Evolutionary conservation across 345 rosid species (phyloP), one percentile per base, ranked within the genome.

Genomic region (Aquilaria sinensis): DNA sequence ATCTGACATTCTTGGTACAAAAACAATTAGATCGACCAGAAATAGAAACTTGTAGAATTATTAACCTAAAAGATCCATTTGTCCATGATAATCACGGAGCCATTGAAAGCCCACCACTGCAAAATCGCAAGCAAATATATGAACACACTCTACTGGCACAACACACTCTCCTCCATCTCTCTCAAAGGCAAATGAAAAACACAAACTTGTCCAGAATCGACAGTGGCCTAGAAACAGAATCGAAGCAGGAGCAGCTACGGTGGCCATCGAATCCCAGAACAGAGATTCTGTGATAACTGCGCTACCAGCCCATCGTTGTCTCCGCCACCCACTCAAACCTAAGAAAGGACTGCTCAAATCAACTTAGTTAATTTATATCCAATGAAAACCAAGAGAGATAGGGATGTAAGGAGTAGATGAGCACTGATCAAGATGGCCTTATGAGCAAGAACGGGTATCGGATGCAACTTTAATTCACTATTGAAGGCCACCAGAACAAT

Each of bases 61-160:
- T 5, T 37, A 37, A 63, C 87, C 87, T 81, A 85, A 53, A 85
- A 85, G 85, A 85, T 85, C 90, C 90, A 85, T 65, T 85, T 85
- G 85, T 85, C 82, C 75, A 74, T 80, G 76, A 85, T 78, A 70
- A 85, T 85, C 9, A 85, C 87, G 51, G 85, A 74, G 50, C 82
- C 90, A 67, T 85, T 85, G 77, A 82, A 85, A 48, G 49, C 73
- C 90, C 87, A 85, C 90, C 90, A 82, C 43, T 85, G 90, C 53
- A 80, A 11, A 67, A 85, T 85, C 10, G 90, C 90, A 33, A 82
- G 78, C 49, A 85, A 77, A 70, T 85, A 85, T 85, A 85, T 82
- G 69, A 85, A 41, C 45, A 80, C 64, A 49, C 70, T 73, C 90
- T 82, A 80, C 76, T 76, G 80, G 66, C 49, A 74, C 72, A 82